These are phyloP conservation scores for Trypanosoma avium DNA, from an alignment of 208 protist species.

Conservation along the genomic window DNA sequence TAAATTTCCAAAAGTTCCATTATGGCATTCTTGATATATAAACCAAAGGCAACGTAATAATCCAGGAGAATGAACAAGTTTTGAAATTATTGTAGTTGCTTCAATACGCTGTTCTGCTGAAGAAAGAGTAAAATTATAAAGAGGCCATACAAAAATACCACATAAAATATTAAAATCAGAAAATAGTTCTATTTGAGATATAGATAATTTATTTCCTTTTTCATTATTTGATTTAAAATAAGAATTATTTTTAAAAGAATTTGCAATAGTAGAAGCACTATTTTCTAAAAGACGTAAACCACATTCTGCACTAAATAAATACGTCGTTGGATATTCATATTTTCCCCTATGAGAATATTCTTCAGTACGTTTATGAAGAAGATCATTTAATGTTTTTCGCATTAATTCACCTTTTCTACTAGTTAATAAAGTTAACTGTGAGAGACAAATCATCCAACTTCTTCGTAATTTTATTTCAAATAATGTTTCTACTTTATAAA, in stretches of 20 bases:
- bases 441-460: slow-evolving; percentile 23
- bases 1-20: not conserved
- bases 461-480: not conserved
- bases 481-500: not conserved
- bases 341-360: not conserved
- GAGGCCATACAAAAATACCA: slow-evolving; percentile 76
- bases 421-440: not conserved
- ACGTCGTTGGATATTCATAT: slow-evolving; percentile 24
- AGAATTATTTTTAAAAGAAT: no score
- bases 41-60: slow-evolving; percentile 69
- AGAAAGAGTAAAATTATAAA: slow-evolving; percentile 52
- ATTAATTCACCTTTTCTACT: slow-evolving; percentile 17
- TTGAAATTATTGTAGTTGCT: slow-evolving; percentile 58
- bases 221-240: not conserved
- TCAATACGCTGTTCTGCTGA: slow-evolving; percentile 41
- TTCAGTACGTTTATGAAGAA: slow-evolving; percentile 1
- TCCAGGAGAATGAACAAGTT: slow-evolving; percentile 48
- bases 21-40: slow-evolving; percentile 54
- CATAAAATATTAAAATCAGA: slow-evolving; percentile 64
- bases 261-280: slow-evolving; percentile 19
- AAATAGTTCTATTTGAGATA: not conserved
- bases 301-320: slow-evolving; percentile 67
- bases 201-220: not conserved
- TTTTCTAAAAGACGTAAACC: slow-evolving; percentile 62
- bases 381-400: slow-evolving; percentile 4